These are phyloP conservation scores for Pseudocercospora musae DNA, from an alignment of 2,329 filamentous ascomycete genomes.

Conservation along the genomic window DNA sequence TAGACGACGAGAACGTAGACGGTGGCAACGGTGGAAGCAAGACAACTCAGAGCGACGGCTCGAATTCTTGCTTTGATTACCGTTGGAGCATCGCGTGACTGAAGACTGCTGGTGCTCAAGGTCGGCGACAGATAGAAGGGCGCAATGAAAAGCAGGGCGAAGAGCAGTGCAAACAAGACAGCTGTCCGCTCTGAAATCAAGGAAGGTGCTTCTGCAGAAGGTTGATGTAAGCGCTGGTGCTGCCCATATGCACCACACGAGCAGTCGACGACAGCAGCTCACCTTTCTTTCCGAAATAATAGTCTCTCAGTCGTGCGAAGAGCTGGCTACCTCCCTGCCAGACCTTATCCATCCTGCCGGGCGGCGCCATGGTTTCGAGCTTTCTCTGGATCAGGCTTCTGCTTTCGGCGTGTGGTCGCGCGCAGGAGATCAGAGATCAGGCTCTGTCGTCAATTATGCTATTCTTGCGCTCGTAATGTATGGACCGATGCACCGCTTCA, in stretches of 20 bases:
- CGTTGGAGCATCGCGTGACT: constrained; percentile 82
- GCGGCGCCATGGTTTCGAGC: constrained; percentile 14
- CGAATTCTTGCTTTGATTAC: constrained; percentile 84
- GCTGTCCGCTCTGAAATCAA: constrained; percentile 29
- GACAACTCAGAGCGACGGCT: constrained; percentile 73
- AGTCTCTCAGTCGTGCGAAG: constrained; percentile 13
- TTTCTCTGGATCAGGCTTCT: not conserved
- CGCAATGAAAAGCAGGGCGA: constrained; percentile 84
- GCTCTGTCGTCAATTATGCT: not conserved
- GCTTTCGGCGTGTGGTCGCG: not conserved
- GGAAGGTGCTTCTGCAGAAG: constrained; percentile 17
- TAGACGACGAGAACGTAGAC: constrained; percentile 61
- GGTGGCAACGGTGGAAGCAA: constrained; percentile 64
- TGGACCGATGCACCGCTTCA: not conserved
- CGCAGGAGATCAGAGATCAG: not conserved
- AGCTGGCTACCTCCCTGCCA: constrained; percentile 13
- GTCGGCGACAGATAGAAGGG: constrained; percentile 82
- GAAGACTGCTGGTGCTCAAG: constrained; percentile 73
- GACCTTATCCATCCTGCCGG: constrained; percentile 8
- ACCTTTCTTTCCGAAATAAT: constrained; percentile 18
- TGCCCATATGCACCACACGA: constrained; percentile 6
- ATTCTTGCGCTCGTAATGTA: not conserved
- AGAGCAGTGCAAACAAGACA: constrained; percentile 52
- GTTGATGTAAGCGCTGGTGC: constrained; percentile 4
- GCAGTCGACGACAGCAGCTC: not conserved